Evolutionary conservation across 108 stramenopile species (phyloP), one percentile per base, ranked within the genome.

Genomic region (Seminavis robusta): DNA sequence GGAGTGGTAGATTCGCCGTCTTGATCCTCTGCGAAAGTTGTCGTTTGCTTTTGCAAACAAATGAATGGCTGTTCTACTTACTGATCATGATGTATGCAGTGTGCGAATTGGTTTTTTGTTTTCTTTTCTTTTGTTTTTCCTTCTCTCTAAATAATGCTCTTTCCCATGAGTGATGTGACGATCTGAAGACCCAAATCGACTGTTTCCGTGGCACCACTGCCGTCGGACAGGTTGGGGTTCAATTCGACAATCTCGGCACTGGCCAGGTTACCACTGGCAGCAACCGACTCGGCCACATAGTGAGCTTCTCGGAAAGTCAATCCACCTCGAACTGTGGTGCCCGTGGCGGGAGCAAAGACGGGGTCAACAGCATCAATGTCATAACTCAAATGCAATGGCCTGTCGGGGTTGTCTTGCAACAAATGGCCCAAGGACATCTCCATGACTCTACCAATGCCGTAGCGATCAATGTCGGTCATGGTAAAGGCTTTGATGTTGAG

Each of bases 311-410:
- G 80, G 72, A 86, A 99, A 37, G 94, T 98, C 42, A 99, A 75
- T 4, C 99, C 99, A 32, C 99, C 99, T 45, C 94, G 77, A 15
- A 98, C 99, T 1, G 81, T 84, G 8, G 99, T 99, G 13, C 99
- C 99, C 15, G 99, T 99, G 3, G 94, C 86, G 8, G 99, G 97
- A n/a, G 98, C 99, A 48, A 90, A 71, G 40, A 72, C 50, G 8
- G 99, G 99, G 74, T 99, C 99, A 0, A 96, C 80, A 6, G 94
- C 94, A 74, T 99, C 99, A 71, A 99, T 98, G 60, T 99, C 99
- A 52, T 96, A 98, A 23, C 85, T 81, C 29, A 93, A 56, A 62
- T 95, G 94, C 31, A 95, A 45, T 15, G 91, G 94, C 25, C 90
- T 75, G 57, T 88, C 54, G 2, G 80, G 70, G 60, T 93, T 66